A percentile compares a stretch with the other conserved stretches of the same genome.
These are phyloP conservation scores for Parascedosporium putredinis DNA, from an alignment of 2,329 filamentous ascomycete genomes.

Conservation along the genomic window DNA sequence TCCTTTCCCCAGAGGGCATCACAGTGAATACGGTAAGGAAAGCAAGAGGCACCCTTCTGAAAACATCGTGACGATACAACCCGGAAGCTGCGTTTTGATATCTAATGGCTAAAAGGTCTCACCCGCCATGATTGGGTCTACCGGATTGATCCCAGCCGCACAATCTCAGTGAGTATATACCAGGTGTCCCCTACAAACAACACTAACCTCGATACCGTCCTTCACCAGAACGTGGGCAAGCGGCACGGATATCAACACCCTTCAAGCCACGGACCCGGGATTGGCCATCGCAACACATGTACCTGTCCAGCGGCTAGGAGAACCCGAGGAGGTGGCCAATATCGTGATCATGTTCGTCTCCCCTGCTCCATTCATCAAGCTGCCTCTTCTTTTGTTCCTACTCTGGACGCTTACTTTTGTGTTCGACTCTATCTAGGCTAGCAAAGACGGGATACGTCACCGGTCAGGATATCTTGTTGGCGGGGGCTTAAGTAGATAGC, in stretches of 20 bases:
- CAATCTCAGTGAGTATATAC: constrained; percentile 17
- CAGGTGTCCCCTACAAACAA: too few relatives aligned
- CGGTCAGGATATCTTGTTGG: constrained; percentile 18
- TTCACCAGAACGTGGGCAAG: neutral
- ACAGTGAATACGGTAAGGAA: constrained; percentile 24
- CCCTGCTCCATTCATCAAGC: too few relatives aligned
- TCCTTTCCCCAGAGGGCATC: constrained; percentile 21
- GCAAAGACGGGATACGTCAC: constrained; percentile 20
- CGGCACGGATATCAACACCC: constrained; percentile 17
- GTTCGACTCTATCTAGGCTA: constrained; percentile 15
- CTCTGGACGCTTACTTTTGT: too few relatives aligned
- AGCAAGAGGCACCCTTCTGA: too few relatives aligned
- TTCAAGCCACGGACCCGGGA: constrained; percentile 21
- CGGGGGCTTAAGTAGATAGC: constrained; percentile 16
- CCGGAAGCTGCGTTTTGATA: neutral
- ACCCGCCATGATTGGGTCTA: constrained; percentile 25
- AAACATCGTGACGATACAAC: too few relatives aligned
- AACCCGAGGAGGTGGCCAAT: constrained; percentile 24
- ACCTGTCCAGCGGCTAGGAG: constrained; percentile 23
- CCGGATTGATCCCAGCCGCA: constrained; percentile 24
- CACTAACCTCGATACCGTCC: neutral
- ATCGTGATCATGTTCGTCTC: constrained; percentile 10
- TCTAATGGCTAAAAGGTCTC: constrained; percentile 14
- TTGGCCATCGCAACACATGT: constrained; percentile 23
- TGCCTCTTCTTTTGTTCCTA: too few relatives aligned